Base-by-base conservation (phyloP, 2,329 filamentous ascomycete species). In the Incumbomyces delicatus region DNA sequence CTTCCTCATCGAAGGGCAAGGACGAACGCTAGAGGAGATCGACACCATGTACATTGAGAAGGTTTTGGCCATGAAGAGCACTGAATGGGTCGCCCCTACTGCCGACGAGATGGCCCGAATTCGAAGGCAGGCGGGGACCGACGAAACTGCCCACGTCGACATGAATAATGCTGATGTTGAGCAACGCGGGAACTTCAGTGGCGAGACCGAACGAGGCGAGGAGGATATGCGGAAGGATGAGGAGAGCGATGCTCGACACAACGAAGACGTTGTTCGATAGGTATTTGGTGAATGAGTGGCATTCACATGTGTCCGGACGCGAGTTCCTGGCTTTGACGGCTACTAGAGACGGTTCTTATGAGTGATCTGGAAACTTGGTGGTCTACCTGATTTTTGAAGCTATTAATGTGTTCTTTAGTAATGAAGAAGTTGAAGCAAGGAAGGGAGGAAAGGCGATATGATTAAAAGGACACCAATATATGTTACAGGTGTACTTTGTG, bases 31-130 rank as follows among this genome's bases (percentile, higher is more conserved):
- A 1, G 85, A 89, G 65, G 83, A 89, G 61, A 83, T 89, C 46
- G 85, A 89, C 57, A 82, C 78, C 39, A 85, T 85, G 80, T 87
- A 87, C 53, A 70, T 85, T 29, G 70, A 81, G 47, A 67, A 67
- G 22, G 79, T 85, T n/a, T 74, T 66, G 50, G 80, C 82, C 0
- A 76, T 75, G 66, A 50, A 53, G 16, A 47, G 42, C 33, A 40
- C 18, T 30, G 46, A 51, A 16, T 53, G 52, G 52, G 43, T 50
- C 1, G 17, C 52, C 16, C 52, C 52, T 8, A 18, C 32, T 2
- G 49, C 56, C 16, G 53, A 57, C 12, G 56, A 58, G 44, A 57
- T 58, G 35, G 50, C 53, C 3, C 46, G 34, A 31, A 57, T 58
- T 43, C 38, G 56, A 31, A 49, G 46, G 27, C 37, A 52, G 33